Percentiles rank a stretch among this genome's conserved stretches.
These are phyloP conservation scores for Penicillium odoratum DNA, from an alignment of 495 filamentous ascomycete genomes.

Conservation along the genomic window DNA sequence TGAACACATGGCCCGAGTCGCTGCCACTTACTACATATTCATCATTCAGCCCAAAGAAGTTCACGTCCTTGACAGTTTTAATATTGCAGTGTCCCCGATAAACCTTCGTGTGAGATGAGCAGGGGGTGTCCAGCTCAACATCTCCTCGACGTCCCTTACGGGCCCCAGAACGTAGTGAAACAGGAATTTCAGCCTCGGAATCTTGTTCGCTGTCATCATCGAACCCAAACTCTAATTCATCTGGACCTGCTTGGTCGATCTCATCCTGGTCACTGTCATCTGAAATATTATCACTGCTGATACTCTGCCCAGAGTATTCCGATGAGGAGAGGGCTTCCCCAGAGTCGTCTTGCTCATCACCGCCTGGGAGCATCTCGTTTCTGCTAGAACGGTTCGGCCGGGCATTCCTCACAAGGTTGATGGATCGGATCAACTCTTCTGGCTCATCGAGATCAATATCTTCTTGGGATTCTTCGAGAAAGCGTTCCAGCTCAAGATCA, in stretches of 20 bases:
- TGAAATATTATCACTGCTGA: conserved; percentile 1
- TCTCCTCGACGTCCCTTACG: conserved; percentile 40
- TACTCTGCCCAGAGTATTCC: background rate
- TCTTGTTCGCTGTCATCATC: conserved; percentile 20
- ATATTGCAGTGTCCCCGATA: conserved; percentile 74
- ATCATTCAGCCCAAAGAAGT: conserved; percentile 70
- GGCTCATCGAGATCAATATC: conserved; percentile 45
- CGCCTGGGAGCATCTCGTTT: background rate
- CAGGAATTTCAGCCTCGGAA: conserved; percentile 28
- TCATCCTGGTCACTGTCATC: conserved; percentile 10
- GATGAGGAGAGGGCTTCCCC: background rate
- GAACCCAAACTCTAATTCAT: conserved; percentile 24
- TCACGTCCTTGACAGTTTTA: conserved; percentile 74
- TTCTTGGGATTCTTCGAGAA: conserved; percentile 30
- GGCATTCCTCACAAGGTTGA: conserved; percentile 25
- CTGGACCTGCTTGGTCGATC: conserved; percentile 11
- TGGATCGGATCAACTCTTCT: conserved; percentile 38
- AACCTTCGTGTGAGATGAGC: conserved; percentile 54
- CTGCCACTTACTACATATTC: conserved; percentile 74
- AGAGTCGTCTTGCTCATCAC: background rate
- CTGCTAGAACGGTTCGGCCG: conserved; percentile 2
- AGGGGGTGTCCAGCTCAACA: conserved; percentile 57
- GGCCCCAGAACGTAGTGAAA: conserved; percentile 23
- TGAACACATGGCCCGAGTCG: conserved; percentile 70
- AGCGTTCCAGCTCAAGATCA: conserved; percentile 38